Conservation (phyloP, 2,329 filamentous ascomycete genomes). For the Knoxdaviesia capensis region DNA sequence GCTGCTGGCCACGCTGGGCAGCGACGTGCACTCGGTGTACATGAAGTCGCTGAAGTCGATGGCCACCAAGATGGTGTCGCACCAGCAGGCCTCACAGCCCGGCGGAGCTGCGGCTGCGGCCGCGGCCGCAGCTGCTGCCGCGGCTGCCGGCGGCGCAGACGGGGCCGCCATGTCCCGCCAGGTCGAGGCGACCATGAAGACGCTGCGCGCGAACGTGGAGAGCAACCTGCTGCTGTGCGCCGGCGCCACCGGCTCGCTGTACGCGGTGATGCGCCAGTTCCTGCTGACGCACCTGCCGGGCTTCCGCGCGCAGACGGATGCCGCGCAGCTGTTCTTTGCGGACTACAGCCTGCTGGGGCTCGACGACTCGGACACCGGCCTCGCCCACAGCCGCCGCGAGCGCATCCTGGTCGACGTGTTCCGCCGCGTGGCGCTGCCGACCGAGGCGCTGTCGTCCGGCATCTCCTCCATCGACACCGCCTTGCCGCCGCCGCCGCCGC, state of each 20-base stretch:
- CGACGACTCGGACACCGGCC: slow-evolving; percentile 28
- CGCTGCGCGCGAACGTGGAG: slow-evolving; percentile 27
- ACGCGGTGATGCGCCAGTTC: slow-evolving; percentile 41
- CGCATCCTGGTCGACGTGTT: slow-evolving; percentile 32
- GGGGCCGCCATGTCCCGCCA: slow-evolving; percentile 14
- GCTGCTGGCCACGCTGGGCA: slow-evolving; percentile 28
- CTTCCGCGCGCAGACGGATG: slow-evolving; percentile 40
- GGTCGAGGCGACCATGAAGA: slow-evolving; percentile 22
- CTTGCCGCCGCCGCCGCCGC: background rate
- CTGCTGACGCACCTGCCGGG: slow-evolving; percentile 37
- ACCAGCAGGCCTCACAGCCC: slow-evolving; percentile 15
- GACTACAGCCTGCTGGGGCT: slow-evolving; percentile 52
- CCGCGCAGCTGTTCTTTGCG: slow-evolving; percentile 49
- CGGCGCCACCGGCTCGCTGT: slow-evolving; percentile 24
- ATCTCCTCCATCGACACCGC: slow-evolving; percentile 15
- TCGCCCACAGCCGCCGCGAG: slow-evolving; percentile 16
- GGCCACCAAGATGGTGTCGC: slow-evolving; percentile 24
- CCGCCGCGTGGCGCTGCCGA: slow-evolving; percentile 31
- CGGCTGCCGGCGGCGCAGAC: slow-evolving; percentile 10
- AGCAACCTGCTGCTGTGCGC: slow-evolving; percentile 28
- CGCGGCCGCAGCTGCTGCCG: slow-evolving; percentile 2
- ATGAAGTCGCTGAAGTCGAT: slow-evolving; percentile 21
- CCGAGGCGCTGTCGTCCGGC: slow-evolving; percentile 7
- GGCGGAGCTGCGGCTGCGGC: slow-evolving; percentile 1
- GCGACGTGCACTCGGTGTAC: slow-evolving; percentile 31